These are phyloP conservation scores for Pythium aristosporum DNA, from an alignment of 352 stramenopile genomes.

Conservation along the genomic window DNA sequence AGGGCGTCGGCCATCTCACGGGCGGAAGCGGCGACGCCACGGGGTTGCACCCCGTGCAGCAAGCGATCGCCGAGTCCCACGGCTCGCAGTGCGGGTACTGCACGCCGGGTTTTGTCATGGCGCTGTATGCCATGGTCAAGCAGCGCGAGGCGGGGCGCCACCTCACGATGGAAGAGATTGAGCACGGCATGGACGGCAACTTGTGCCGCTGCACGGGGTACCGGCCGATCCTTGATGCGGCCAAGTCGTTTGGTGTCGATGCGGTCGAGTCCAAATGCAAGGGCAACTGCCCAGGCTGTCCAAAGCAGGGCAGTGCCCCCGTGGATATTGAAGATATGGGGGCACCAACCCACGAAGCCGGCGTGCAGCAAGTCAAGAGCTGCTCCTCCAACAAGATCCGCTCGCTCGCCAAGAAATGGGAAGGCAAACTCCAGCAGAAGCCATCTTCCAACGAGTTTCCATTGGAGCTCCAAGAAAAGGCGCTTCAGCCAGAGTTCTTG, in stretches of 20 bases:
- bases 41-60: slow-evolving; percentile 84
- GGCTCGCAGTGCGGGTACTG: slow-evolving; percentile 95
- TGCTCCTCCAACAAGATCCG: slow-evolving; percentile 74
- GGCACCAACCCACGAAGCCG: slow-evolving; percentile 18
- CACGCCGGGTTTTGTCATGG: slow-evolving; percentile 88
- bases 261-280: slow-evolving; percentile 59
- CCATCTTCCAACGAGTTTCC: slow-evolving; percentile 40
- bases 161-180: slow-evolving; percentile 86
- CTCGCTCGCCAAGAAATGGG: slow-evolving; percentile 41
- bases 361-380: slow-evolving; percentile 43
- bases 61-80: slow-evolving; percentile 88
- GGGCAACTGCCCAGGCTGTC: slow-evolving; percentile 60
- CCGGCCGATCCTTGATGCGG: slow-evolving; percentile 79
- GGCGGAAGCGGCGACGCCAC: slow-evolving; percentile 29
- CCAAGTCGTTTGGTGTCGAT: slow-evolving; percentile 84
- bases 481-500: slow-evolving; percentile 48
- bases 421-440: slow-evolving; percentile 18
- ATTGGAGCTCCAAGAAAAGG: slow-evolving; percentile 59
- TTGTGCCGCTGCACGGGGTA: slow-evolving; percentile 94
- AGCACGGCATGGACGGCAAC: slow-evolving; percentile 95
- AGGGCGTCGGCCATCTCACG: slow-evolving; percentile 24
- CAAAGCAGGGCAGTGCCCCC: slow-evolving; percentile 48
- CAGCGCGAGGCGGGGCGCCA: slow-evolving; percentile 63
- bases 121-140: slow-evolving; percentile 81
- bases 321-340: slow-evolving; percentile 61